Base-by-base conservation (phyloP, 805 yeast species). In the Starmerella khaoyaiensis region DNA sequence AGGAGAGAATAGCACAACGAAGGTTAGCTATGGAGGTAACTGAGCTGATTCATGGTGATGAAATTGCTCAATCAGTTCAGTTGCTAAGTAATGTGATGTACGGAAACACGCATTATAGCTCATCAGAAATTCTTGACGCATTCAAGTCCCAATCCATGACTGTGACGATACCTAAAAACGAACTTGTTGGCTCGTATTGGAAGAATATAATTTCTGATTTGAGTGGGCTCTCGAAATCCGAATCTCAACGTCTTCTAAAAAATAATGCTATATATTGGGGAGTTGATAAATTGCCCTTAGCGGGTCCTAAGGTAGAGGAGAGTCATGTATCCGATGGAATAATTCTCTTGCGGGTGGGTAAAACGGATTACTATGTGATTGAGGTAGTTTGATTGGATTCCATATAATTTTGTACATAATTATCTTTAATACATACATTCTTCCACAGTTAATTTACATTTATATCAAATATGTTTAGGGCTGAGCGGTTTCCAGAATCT, bases 1-100 rank as follows among this genome's bases (percentile, higher is more conserved):
- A 76, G 1, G 46, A 59, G 21, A 67, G 94, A 38, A 47, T 64
- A 11, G 96, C 86, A 0, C 97, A 90, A 58, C 65, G 72, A 31
- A 55, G 75, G 0, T 65, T 90, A 21, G 97, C 97, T 0, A 59
- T 71, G 24, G 94, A 87, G 53, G 79, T 86, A 32, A 79, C 87
- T 5, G 93, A 83, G 50, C 64, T 90, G 50, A 67, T 90, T 28
- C 95, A 86, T 58, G 97, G 97, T 0, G 65, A 64, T 7, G 87
- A 84, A 4, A 67, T 68, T 8, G 86, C 94, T 3, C 64, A 68
- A 19, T 69, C 72, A 26, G 80, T 90, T 47, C 71, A 72, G 16
- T 61, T 68, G 17, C 68, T 81, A 12, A 76, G 93, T 12, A 68
- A 75, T 5, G 68, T 79, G 36, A 54, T 84, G 27, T 84, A 74